phyloP scores from a whole-genome alignment of 1,284 basidiomycete genomes.

The Phylloporus gajari region DNA sequence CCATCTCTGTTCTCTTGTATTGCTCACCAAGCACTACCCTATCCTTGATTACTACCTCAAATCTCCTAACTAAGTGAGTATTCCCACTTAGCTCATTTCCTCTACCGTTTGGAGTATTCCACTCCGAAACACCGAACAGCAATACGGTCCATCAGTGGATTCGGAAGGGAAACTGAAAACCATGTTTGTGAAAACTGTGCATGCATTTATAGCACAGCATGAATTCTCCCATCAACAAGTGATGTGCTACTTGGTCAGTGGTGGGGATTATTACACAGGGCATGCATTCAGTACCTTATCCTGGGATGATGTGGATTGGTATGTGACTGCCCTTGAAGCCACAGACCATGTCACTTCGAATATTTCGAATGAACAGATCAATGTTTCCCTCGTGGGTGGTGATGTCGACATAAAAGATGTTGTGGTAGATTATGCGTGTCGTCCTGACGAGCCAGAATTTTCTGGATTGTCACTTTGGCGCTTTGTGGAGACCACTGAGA shows the following conservation, averaged over 20 bases:
- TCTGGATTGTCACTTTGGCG: neutral
- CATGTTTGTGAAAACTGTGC: neutral
- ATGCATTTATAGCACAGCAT: neutral
- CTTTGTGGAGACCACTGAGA: neutral
- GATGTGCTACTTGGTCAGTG: neutral
- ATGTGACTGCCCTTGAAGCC: neutral
- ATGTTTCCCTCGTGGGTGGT: neutral
- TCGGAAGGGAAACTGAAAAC: neutral
- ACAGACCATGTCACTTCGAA: too few relatives aligned
- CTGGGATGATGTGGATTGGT: neutral
- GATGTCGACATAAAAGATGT: neutral
- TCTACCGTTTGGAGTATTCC: too few relatives aligned
- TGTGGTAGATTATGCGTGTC: neutral
- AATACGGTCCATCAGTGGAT: too few relatives aligned
- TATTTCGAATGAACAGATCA: neutral
- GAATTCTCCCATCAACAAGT: constrained; percentile 3
- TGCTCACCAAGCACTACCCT: too few relatives aligned
- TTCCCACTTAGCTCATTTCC: too few relatives aligned
- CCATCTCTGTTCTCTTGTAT: too few relatives aligned
- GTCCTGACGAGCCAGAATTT: neutral
- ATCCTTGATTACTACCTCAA: too few relatives aligned
- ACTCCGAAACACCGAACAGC: too few relatives aligned
- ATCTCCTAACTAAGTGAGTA: too few relatives aligned
- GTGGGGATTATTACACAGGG: neutral
- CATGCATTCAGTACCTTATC: neutral